Evolutionary conservation across 202 grass and related monocot species (phyloP).

Genomic region (Sporobolus alterniflorus): DNA sequence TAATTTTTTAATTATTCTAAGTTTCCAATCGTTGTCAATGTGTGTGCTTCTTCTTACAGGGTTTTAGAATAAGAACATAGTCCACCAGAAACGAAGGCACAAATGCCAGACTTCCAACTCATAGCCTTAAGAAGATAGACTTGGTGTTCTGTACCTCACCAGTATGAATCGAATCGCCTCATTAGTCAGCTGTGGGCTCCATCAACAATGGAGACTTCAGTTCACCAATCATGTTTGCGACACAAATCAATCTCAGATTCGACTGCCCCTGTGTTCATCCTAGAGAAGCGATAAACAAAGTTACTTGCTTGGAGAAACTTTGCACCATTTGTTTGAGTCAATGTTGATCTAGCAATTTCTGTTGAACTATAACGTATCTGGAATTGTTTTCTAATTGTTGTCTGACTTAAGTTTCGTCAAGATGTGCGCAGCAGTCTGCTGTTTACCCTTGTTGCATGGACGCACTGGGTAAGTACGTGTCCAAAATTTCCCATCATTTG

Average conservation of each 20-base stretch:
- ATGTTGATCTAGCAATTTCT: not conserved
- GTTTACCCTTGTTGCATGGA: no score
- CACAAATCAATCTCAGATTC: not conserved
- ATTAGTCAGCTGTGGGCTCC: not conserved
- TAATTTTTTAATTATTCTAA: not conserved
- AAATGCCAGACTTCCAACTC: not conserved
- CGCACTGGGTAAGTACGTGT: no score
- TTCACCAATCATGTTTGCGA: not conserved
- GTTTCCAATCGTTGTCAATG: not conserved
- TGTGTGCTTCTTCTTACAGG: not conserved
- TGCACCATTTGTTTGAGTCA: not conserved
- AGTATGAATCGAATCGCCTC: no score
- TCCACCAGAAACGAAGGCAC: not conserved
- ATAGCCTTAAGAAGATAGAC: not conserved
- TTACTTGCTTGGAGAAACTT: not conserved
- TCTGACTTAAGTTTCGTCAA: not conserved
- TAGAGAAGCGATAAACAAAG: not conserved
- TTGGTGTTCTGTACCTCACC: not conserved
- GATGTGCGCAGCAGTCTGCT: not conserved
- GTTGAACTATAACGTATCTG: not conserved
- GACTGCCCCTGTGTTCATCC: not conserved
- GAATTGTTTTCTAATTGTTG: not conserved
- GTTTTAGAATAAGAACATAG: not conserved
- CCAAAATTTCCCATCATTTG: no score
- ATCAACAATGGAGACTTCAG: not conserved